Evolutionary conservation across 305 asterid species (phyloP).

Genomic region (Vinca major): DNA sequence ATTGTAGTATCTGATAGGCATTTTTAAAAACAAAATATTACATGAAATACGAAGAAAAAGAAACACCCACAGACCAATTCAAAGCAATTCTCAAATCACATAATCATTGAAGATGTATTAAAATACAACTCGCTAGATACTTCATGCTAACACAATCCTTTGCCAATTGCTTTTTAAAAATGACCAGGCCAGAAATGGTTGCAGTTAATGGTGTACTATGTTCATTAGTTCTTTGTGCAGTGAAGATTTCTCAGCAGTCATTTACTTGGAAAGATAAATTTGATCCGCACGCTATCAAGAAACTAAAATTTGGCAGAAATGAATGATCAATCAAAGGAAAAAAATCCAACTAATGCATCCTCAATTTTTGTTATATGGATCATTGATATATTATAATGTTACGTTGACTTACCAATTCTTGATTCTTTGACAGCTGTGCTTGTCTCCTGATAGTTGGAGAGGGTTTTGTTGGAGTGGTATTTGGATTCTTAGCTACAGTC

Average conservation of each 20-base stretch:
- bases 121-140: too few species aligned
- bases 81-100: too few species aligned
- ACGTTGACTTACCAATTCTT: slow-evolving; percentile 41
- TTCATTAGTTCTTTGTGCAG: neutral
- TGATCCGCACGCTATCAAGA: too few species aligned
- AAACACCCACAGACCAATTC: too few species aligned
- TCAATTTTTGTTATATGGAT: neutral
- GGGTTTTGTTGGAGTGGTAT: slow-evolving; percentile 32
- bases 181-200: neutral
- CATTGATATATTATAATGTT: too few species aligned
- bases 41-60: too few species aligned
- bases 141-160: too few species aligned
- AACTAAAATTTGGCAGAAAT: neutral
- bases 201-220: neutral
- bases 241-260: neutral
- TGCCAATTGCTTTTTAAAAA: neutral
- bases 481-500: slow-evolving; percentile 29
- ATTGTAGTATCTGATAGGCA: neutral
- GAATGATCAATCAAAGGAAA: neutral
- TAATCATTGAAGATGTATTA: too few species aligned
- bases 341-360: neutral
- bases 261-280: neutral
- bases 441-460: slow-evolving; percentile 44
- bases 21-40: too few species aligned
- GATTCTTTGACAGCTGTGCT: slow-evolving; percentile 45